phyloP scores from a whole-genome alignment of 192 early-diverging fungal genomes.

The Umbelopsis isabellina region DNA sequence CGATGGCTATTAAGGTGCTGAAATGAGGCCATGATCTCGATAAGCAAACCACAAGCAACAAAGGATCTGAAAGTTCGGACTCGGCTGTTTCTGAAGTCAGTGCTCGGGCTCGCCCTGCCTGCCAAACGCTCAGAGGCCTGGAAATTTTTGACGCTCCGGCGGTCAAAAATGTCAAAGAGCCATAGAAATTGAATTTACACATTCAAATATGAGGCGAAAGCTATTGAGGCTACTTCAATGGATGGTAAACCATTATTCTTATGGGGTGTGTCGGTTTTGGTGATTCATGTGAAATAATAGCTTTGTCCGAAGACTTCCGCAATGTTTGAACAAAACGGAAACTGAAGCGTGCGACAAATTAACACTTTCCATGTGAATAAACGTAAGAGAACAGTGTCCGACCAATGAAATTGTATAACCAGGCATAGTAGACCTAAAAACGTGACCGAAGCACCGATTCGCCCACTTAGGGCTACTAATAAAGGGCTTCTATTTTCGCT shows the following conservation, averaged over 20 bases:
- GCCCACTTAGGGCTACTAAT: no score
- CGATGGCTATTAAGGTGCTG: slow-evolving; percentile 42
- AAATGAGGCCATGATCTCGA: slow-evolving; percentile 7
- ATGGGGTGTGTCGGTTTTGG: no score
- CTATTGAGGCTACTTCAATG: no score
- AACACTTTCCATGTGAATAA: slow-evolving; percentile 8
- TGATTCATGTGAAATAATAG: slow-evolving; percentile 11
- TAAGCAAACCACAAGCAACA: not conserved
- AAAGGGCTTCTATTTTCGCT: no score
- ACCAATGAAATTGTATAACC: slow-evolving; percentile 8
- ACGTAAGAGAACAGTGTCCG: not conserved
- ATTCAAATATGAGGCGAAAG: no score
- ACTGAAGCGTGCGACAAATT: slow-evolving; percentile 21
- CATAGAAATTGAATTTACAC: no score
- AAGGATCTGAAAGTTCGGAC: not conserved
- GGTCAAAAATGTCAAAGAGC: no score
- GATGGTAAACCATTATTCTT: no score
- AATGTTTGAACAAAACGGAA: slow-evolving; percentile 5
- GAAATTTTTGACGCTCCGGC: slow-evolving; percentile 9
- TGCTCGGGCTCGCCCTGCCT: not conserved
- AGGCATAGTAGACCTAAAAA: no score
- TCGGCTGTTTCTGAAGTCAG: not conserved
- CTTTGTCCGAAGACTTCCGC: slow-evolving; percentile 11
- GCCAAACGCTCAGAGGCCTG: no score
- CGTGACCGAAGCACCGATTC: no score